Evolutionary conservation across 2,329 filamentous ascomycete genomes (phyloP).

Genomic region (Pestalotiopsis fici): DNA sequence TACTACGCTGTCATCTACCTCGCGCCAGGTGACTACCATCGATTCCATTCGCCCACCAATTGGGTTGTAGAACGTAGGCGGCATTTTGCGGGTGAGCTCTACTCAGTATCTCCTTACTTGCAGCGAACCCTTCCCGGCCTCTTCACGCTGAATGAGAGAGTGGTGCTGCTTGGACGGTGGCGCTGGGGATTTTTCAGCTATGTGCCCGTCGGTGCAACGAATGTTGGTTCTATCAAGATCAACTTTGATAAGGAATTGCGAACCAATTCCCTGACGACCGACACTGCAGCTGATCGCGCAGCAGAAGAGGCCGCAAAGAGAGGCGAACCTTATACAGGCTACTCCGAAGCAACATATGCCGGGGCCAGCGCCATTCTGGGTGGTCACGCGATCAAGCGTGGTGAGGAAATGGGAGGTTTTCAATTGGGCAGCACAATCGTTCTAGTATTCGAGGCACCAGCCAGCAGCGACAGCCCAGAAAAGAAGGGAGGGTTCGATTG

Average conservation of each 20-base stretch:
- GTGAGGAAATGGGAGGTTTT: slow-evolving; percentile 98
- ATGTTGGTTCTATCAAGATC: slow-evolving; percentile 94
- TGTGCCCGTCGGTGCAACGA: slow-evolving; percentile 93
- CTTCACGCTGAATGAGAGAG: slow-evolving; percentile 95
- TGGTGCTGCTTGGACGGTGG: slow-evolving; percentile 92
- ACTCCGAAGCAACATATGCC: slow-evolving; percentile 86
- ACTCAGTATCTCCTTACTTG: slow-evolving; percentile 91
- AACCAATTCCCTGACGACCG: slow-evolving; percentile 88
- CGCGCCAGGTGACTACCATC: slow-evolving; percentile 96
- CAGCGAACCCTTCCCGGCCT: slow-evolving; percentile 90
- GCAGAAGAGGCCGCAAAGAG: slow-evolving; percentile 75
- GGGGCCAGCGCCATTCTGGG: slow-evolving; percentile 75
- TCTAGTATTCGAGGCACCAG: slow-evolving; percentile 92
- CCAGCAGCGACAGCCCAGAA: slow-evolving; percentile 53
- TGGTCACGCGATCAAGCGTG: slow-evolving; percentile 80
- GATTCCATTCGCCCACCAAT: slow-evolving; percentile 91
- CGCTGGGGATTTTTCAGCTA: slow-evolving; percentile 97
- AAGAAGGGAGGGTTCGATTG: slow-evolving; percentile 76
- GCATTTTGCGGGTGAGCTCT: slow-evolving; percentile 97
- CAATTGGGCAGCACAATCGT: slow-evolving; percentile 94
- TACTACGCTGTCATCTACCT: slow-evolving; percentile 97
- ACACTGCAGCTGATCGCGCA: slow-evolving; percentile 86
- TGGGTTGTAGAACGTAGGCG: slow-evolving; percentile 94
- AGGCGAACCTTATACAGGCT: slow-evolving; percentile 86
- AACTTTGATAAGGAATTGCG: slow-evolving; percentile 95